These are phyloP conservation scores for Penicillium roqueforti DNA, from an alignment of 495 filamentous ascomycete genomes.

Conservation along the genomic window DNA sequence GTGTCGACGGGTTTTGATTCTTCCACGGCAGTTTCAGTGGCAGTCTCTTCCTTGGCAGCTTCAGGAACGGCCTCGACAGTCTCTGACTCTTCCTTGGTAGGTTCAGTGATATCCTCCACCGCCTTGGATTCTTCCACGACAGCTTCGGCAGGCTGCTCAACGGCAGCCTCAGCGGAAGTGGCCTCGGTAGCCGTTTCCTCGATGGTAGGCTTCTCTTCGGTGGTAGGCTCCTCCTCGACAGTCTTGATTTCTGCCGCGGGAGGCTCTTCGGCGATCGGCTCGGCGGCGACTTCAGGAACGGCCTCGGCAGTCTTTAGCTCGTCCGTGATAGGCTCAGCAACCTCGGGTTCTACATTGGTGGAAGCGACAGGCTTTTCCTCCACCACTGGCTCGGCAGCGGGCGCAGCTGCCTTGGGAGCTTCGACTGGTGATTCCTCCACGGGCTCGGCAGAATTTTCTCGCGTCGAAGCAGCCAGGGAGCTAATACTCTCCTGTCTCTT, in stretches of 20 bases:
- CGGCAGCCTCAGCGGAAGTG: conserved; percentile 4
- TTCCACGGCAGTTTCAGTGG: not conserved
- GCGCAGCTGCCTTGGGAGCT: conserved; percentile 4
- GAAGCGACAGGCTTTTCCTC: conserved; percentile 10
- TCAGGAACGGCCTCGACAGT: conserved; percentile 8
- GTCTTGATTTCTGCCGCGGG: not conserved
- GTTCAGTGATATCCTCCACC: conserved; percentile 8
- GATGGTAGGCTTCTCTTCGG: not conserved
- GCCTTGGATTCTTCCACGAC: no score
- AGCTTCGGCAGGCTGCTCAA: not conserved
- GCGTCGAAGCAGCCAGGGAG: conserved; percentile 1
- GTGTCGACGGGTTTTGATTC: no score
- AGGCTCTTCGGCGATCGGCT: conserved; percentile 8
- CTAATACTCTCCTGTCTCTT: conserved; percentile 9
- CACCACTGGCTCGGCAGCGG: not conserved
- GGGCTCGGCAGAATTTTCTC: not conserved
- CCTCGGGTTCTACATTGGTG: conserved; percentile 10
- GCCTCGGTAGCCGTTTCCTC: conserved; percentile 5
- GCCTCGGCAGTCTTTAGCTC: conserved; percentile 5
- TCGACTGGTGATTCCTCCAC: not conserved
- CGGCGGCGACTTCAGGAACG: conserved; percentile 4
- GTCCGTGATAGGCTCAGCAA: not conserved
- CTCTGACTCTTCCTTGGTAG: not conserved
- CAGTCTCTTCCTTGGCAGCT: not conserved
- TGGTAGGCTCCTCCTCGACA: conserved; percentile 4